phyloP scores from a whole-genome alignment of 805 yeast species.

The Candida peoriensis region DNA sequence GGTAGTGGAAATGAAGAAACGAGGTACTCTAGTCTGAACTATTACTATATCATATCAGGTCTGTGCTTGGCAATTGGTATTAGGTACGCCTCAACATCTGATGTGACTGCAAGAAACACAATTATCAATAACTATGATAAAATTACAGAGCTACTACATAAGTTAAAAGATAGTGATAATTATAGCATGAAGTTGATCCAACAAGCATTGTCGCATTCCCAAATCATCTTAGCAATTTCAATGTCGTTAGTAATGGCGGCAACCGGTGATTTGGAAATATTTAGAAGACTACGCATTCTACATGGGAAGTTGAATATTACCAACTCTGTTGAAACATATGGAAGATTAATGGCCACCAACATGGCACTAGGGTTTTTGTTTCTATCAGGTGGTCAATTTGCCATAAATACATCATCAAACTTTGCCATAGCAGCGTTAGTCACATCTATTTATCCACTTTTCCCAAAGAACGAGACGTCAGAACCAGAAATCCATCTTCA shows the following conservation, averaged over 20 bases:
- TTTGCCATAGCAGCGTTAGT: constrained; percentile 66
- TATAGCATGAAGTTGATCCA: constrained; percentile 57
- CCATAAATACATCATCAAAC: constrained; percentile 54
- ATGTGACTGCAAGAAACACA: constrained; percentile 47
- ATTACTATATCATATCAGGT: constrained; percentile 69
- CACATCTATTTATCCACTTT: constrained; percentile 73
- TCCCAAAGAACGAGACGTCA: constrained; percentile 39
- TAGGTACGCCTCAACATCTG: constrained; percentile 66
- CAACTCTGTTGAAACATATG: constrained; percentile 39
- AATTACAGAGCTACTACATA: constrained; percentile 9
- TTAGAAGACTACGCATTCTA: constrained; percentile 65
- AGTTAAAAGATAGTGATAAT: constrained; percentile 22
- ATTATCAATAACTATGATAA: constrained; percentile 39
- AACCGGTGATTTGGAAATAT: constrained; percentile 76
- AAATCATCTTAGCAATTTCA: constrained; percentile 58
- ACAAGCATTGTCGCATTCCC: constrained; percentile 47
- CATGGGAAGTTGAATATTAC: constrained; percentile 40
- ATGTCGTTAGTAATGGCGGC: constrained; percentile 81
- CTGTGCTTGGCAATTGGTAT: constrained; percentile 69
- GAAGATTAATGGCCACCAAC: constrained; percentile 71
- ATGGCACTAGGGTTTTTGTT: constrained; percentile 85
- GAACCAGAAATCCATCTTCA: constrained; percentile 66
- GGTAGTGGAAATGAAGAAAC: constrained; percentile 19
- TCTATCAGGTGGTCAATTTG: constrained; percentile 89
- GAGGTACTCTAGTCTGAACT: constrained; percentile 42